phyloP scores from a whole-genome alignment of 2,329 filamentous ascomycete species.

The Phyllosticta citribraziliensis region DNA sequence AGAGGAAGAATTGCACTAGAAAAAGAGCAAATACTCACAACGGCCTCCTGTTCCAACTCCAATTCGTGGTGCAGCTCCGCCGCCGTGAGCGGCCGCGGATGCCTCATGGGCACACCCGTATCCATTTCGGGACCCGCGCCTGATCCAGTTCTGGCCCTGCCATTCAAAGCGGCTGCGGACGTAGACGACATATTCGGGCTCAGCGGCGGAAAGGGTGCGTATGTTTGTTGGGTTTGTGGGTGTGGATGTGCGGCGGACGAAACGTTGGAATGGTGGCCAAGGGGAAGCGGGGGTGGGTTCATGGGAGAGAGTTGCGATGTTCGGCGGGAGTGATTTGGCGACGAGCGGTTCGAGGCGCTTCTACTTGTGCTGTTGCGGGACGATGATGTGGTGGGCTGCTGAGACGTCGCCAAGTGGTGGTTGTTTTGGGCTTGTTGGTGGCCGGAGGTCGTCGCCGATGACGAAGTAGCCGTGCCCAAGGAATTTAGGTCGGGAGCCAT shows the following conservation, averaged over 20 bases:
- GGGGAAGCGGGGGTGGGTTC: constrained; percentile 35
- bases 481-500: constrained; percentile 44
- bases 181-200: constrained; percentile 20
- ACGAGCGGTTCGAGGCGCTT: constrained; percentile 27
- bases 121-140: constrained; percentile 13
- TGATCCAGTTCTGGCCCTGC: neutral
- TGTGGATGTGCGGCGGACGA: constrained; percentile 11
- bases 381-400: constrained; percentile 22
- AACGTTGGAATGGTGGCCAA: constrained; percentile 19
- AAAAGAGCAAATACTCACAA: constrained; percentile 47
- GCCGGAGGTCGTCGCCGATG: constrained; percentile 24
- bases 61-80: constrained; percentile 82
- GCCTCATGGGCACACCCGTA: constrained; percentile 61
- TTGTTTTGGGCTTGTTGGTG: constrained; percentile 15
- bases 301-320: constrained; percentile 38
- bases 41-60: constrained; percentile 90
- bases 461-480: constrained; percentile 23
- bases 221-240: constrained; percentile 17
- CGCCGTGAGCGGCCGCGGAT: constrained; percentile 78
- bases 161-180: constrained; percentile 17
- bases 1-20: neutral
- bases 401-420: constrained; percentile 19
- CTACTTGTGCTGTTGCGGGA: constrained; percentile 12
- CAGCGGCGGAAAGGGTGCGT: constrained; percentile 26
- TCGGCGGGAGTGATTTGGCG: constrained; percentile 25